phyloP scores from a whole-genome alignment of 1,284 basidiomycete species.

The Ceratobasidium sp. region DNA sequence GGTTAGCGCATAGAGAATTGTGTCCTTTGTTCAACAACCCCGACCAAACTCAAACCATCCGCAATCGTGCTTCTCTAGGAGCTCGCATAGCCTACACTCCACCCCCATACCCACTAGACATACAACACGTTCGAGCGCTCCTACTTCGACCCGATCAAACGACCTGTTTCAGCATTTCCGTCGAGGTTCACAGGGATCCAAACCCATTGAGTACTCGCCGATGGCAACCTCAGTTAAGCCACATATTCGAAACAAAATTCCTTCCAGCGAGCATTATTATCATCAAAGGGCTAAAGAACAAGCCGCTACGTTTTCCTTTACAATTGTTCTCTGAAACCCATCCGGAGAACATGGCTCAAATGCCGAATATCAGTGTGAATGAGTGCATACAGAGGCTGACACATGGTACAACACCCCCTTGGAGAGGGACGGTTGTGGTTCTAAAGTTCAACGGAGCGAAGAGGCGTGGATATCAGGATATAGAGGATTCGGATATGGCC shows the following conservation, averaged over 20 bases:
- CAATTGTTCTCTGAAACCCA: neutral
- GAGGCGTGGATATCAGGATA: conserved; percentile 9
- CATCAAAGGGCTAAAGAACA: neutral
- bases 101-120: neutral
- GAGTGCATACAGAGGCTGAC: neutral
- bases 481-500: neutral
- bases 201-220: neutral
- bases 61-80: too few species aligned
- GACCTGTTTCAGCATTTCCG: neutral
- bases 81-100: too few species aligned
- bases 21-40: neutral
- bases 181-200: neutral
- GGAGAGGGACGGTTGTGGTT: conserved; percentile 54
- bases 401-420: neutral
- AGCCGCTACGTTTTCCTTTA: neutral
- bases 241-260: neutral
- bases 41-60: too few species aligned
- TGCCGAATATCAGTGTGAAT: neutral
- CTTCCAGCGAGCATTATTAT: neutral
- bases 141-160: neutral
- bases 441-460: conserved; percentile 80
- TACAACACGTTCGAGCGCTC: neutral
- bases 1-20: neutral
- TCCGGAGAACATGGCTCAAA: neutral
- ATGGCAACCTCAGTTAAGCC: neutral